phyloP scores from a whole-genome alignment of 1,284 basidiomycete species.

The Phellinidium pouzarii region DNA sequence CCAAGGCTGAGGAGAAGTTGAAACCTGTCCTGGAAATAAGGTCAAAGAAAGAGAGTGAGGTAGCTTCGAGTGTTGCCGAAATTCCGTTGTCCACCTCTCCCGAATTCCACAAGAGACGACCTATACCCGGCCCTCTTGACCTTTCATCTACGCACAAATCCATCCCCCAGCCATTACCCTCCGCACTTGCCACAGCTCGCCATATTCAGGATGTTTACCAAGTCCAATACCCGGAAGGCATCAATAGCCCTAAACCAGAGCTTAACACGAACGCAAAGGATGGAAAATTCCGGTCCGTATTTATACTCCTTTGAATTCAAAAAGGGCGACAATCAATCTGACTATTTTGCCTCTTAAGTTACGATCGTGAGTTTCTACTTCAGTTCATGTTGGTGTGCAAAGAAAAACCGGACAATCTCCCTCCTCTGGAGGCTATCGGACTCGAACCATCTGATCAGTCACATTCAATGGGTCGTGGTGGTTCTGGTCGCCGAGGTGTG shows the following conservation, averaged over 20 bases:
- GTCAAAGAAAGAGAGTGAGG: constrained; percentile 17
- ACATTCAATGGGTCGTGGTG: constrained; percentile 49
- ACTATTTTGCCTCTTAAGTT: constrained; percentile 40
- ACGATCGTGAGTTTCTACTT: constrained; percentile 95
- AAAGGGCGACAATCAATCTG: not conserved
- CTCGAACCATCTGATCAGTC: constrained; percentile 70
- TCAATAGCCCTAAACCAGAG: constrained; percentile 78
- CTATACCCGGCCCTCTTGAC: constrained; percentile 63
- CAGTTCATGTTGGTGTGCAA: constrained; percentile 96
- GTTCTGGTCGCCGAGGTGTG: constrained; percentile 52
- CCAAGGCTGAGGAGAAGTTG: constrained; percentile 24
- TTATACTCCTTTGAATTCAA: constrained; percentile 7
- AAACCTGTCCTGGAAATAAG: constrained; percentile 22
- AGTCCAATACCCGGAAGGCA: constrained; percentile 79
- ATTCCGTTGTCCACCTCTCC: constrained; percentile 29
- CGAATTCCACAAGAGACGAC: constrained; percentile 31
- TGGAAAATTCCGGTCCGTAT: constrained; percentile 79
- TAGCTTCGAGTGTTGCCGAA: constrained; percentile 25
- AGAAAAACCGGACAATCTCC: constrained; percentile 89
- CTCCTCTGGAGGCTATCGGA: constrained; percentile 87
- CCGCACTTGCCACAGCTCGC: constrained; percentile 67
- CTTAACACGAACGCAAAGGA: constrained; percentile 81
- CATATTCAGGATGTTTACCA: constrained; percentile 78
- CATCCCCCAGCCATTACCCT: constrained; percentile 46
- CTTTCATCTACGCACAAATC: constrained; percentile 43